A percentile compares a stretch with the other conserved stretches of the same genome.
These are phyloP conservation scores for Cystobasidiopsis lactophilus DNA, from an alignment of 768 basidiomycete species.

Conservation along the genomic window DNA sequence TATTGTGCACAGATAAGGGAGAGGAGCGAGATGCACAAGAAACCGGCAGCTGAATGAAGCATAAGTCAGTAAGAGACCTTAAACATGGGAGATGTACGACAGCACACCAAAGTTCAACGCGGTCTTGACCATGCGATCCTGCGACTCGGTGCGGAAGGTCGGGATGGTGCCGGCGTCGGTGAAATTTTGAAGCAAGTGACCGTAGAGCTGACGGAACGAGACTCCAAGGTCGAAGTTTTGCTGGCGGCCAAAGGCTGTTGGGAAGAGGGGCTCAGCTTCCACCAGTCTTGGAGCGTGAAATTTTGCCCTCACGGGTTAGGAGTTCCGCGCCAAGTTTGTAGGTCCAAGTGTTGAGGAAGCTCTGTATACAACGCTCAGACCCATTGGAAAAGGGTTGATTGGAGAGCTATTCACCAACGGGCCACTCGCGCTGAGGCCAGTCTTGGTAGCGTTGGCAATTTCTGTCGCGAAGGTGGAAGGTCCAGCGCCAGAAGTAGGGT, in stretches of 20 bases:
- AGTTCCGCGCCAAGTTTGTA: slow-evolving; percentile 21
- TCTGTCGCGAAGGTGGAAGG: slow-evolving; percentile 20
- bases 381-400: too few relatives aligned
- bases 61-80: too few relatives aligned
- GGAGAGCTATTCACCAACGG: too few relatives aligned
- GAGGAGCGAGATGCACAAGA: slow-evolving; percentile 33
- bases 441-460: slow-evolving; percentile 15
- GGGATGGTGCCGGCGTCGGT: slow-evolving; percentile 33
- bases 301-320: slow-evolving; percentile 10
- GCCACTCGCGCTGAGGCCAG: slow-evolving; percentile 13
- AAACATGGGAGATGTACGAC: too few relatives aligned
- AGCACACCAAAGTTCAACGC: slow-evolving; percentile 36
- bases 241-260: slow-evolving; percentile 17
- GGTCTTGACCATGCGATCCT: slow-evolving; percentile 35
- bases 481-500: slow-evolving; percentile 21
- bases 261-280: not conserved
- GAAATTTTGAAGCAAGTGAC: slow-evolving; percentile 38
- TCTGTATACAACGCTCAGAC: too few relatives aligned
- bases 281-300: not conserved
- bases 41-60: too few relatives aligned
- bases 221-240: slow-evolving; percentile 24
- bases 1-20: slow-evolving; percentile 18
- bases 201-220: slow-evolving; percentile 18
- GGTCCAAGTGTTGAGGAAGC: slow-evolving; percentile 21
- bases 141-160: slow-evolving; percentile 36